Evolutionary conservation across 2,329 filamentous ascomycete genomes (phyloP), one percentile per base, ranked within the genome.

Genomic region (Paracoccidioides brasiliensis): DNA sequence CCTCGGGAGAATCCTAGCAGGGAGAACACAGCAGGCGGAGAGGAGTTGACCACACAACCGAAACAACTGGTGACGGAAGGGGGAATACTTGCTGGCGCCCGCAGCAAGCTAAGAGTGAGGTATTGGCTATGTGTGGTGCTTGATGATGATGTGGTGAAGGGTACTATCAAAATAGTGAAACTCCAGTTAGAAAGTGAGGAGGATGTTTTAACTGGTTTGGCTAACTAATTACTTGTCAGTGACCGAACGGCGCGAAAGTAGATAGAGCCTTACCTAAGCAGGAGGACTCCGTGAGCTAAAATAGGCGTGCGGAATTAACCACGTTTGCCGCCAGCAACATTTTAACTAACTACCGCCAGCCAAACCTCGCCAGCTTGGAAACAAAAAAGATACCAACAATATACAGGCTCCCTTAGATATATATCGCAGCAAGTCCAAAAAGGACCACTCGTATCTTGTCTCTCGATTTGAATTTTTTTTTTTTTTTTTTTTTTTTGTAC

Each of bases 1-100:
- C 62, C 58, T 59, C 56, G 45, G 15, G 49, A 33, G 49, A 43
- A 49, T 35, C 49, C 43, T 30, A 15, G 15, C 44, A 61, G 55
- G 56, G 57, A 62, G 56, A 38, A 49, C 5, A 46, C 41, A 40
- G 41, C 46, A 55, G 53, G 9, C 40, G 43, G 22, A 35, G 15
- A 9, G 38, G n/a, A 43, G 28, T 32, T 35, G 3, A 12, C 12
- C 4, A 40, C 14, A 9, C 22, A 22, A 22, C 22, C 22, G 44
- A 33, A 32, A 38, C 3, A 41, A 22, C 14, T 4, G 12, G 12
- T 42, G 51, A 43, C 15, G 28, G 30, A 14, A 12, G 1, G 5
- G 30, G 35, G 33, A 5, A 55, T 38, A 44, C 37, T 32, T 55
- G 53, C 53, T 40, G 35, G 28, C 35, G 14, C 53, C 53, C 44